Percentiles rank a stretch among this genome's conserved stretches.
These are phyloP conservation scores for Fusarium duplospermum DNA, from an alignment of 2,329 filamentous ascomycete genomes.

Conservation along the genomic window DNA sequence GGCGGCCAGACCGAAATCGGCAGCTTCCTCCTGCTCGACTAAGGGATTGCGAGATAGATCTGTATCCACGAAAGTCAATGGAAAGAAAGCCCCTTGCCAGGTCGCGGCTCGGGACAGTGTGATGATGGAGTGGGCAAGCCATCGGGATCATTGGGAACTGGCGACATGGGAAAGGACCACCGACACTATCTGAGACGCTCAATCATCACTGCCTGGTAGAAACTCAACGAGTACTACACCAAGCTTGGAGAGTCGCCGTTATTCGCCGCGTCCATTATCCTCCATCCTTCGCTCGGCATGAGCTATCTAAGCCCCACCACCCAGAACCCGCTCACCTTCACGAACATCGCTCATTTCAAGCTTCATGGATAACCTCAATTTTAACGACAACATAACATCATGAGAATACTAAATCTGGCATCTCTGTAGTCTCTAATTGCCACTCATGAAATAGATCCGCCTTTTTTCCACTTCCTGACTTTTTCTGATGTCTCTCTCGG, in stretches of 20 bases:
- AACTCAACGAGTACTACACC: conserved; percentile 10
- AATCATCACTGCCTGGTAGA: conserved; percentile 2
- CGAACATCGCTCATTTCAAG: too few species aligned
- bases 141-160: neutral
- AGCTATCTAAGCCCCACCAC: too few species aligned
- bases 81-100: neutral
- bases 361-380: too few species aligned
- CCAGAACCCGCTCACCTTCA: too few species aligned
- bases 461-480: too few species aligned
- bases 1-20: too few species aligned
- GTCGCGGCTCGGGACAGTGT: neutral
- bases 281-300: neutral
- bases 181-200: conserved; percentile 3
- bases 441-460: too few species aligned
- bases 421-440: too few species aligned
- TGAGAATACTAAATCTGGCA: too few species aligned
- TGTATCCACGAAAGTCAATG: neutral
- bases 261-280: neutral
- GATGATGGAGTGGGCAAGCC: neutral
- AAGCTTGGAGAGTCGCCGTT: neutral
- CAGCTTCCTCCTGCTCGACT: too few species aligned
- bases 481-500: too few species aligned
- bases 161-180: neutral
- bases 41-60: neutral
- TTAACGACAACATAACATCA: too few species aligned